phyloP scores from a whole-genome alignment of 225 moss, liverwort and hornwort genomes.

The Marchantia polymorpha region DNA sequence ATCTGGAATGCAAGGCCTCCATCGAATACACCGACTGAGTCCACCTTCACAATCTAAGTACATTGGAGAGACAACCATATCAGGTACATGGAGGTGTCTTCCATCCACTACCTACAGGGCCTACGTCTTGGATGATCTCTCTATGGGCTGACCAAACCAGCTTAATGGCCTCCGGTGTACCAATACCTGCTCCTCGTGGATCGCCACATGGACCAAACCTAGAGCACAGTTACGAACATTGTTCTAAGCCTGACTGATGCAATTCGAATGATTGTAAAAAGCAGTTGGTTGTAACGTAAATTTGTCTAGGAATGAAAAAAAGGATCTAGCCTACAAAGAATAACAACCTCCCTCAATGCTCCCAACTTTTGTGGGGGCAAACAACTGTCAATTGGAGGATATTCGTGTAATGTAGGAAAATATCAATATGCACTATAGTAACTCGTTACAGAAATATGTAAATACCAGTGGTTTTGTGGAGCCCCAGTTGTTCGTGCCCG shows the following conservation, averaged over 20 bases:
- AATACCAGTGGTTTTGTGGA: conserved; percentile 97
- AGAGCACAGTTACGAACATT: neutral
- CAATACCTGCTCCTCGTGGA: conserved; percentile 95
- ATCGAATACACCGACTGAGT: neutral
- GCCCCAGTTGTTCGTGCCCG: conserved; percentile 96
- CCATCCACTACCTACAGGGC: conserved; percentile 69
- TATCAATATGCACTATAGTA: too few relatives aligned
- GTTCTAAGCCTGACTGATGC: neutral
- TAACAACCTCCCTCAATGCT: too few relatives aligned
- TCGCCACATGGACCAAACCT: conserved; percentile 99
- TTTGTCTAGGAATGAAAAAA: neutral
- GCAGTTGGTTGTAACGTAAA: neutral
- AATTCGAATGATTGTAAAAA: neutral
- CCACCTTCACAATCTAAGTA: neutral
- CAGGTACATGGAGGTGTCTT: conserved; percentile 68
- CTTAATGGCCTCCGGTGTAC: conserved; percentile 96
- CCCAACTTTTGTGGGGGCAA: too few relatives aligned
- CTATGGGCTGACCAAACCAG: conserved; percentile 95
- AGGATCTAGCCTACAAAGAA: neutral
- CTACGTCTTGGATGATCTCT: conserved; percentile 92
- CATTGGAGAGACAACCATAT: neutral
- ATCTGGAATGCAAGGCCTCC: too few relatives aligned
- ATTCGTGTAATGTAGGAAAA: too few relatives aligned
- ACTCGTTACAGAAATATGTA: too few relatives aligned
- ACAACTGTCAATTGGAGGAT: too few relatives aligned